These are phyloP conservation scores for Stagonosporopsis cucurbitacearum DNA, from an alignment of 2,329 filamentous ascomycete genomes.

Conservation along the genomic window DNA sequence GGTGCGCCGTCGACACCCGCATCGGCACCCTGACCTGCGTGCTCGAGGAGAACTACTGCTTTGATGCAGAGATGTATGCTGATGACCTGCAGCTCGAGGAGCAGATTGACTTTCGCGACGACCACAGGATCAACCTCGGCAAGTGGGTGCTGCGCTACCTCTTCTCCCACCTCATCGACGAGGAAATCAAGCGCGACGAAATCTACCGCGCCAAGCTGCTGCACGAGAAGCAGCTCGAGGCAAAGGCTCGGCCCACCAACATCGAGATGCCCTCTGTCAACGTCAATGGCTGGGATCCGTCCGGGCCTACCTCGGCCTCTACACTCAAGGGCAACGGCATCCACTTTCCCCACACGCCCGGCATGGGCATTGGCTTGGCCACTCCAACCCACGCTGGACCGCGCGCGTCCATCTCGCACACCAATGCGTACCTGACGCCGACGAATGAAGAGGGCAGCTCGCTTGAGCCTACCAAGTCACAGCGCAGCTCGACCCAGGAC, in stretches of 20 bases:
- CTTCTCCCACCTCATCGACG: constrained; percentile 86
- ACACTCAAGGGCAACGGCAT: constrained; percentile 67
- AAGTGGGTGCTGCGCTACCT: constrained; percentile 96
- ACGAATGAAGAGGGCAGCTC: constrained; percentile 52
- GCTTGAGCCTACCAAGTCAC: constrained; percentile 63
- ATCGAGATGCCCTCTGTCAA: constrained; percentile 61
- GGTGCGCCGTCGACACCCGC: constrained; percentile 93
- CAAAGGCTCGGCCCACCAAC: constrained; percentile 64
- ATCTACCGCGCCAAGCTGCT: constrained; percentile 73
- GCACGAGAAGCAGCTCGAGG: constrained; percentile 65
- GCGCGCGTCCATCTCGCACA: constrained; percentile 44
- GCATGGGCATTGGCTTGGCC: constrained; percentile 77
- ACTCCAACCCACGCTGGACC: constrained; percentile 59
- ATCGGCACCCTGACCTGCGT: constrained; percentile 91
- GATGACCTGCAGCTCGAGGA: constrained; percentile 82
- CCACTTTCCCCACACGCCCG: constrained; percentile 70
- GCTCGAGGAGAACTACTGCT: constrained; percentile 92
- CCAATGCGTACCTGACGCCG: constrained; percentile 47
- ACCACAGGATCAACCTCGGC: constrained; percentile 94
- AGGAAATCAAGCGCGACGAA: constrained; percentile 85
- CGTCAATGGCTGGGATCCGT: constrained; percentile 55
- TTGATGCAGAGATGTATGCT: constrained; percentile 96
- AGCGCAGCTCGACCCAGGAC: constrained; percentile 60
- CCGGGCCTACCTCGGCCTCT: constrained; percentile 55
- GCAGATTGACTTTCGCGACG: constrained; percentile 82